Percentiles rank a stretch among this genome's conserved stretches.
These are phyloP conservation scores for Perkinsus chesapeaki DNA, from an alignment of 169 alveolate species.

Conservation along the genomic window DNA sequence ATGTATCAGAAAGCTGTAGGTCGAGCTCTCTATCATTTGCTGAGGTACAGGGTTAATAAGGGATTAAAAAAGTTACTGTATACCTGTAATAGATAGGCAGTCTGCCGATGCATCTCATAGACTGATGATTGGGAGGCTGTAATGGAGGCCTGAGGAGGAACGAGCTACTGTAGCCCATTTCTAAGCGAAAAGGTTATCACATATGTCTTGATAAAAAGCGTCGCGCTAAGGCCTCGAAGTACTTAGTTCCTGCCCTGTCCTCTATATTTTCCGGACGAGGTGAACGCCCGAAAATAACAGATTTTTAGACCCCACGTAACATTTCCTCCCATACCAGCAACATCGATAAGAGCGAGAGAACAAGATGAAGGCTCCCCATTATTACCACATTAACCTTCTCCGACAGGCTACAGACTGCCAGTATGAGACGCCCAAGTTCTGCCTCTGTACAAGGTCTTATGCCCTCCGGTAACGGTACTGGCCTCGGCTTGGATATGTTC, in stretches of 20 bases:
- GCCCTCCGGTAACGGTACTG: background rate
- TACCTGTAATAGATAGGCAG: background rate
- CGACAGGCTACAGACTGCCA: background rate
- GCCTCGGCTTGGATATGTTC: background rate
- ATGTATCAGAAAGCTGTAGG: background rate
- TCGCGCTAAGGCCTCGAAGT: too few species aligned
- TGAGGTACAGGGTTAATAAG: background rate
- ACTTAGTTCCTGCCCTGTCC: too few species aligned
- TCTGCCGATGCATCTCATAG: background rate
- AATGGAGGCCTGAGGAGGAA: background rate
- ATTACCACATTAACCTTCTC: background rate
- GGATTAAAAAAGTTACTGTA: background rate
- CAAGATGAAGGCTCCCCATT: too few species aligned
- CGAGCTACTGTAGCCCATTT: too few species aligned
- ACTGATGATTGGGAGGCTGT: background rate
- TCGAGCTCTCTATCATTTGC: background rate
- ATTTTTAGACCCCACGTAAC: too few species aligned
- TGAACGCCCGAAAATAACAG: too few species aligned
- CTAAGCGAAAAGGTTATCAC: too few species aligned
- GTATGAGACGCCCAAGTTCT: background rate
- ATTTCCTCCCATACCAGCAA: too few species aligned
- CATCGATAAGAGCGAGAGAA: too few species aligned
- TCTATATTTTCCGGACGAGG: too few species aligned
- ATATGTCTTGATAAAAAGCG: too few species aligned
- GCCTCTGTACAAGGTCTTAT: background rate